A percentile compares a stretch with the other conserved stretches of the same genome.
phyloP scores from a whole-genome alignment of 1,284 basidiomycete genomes.

The Fomitopsis betulina region DNA sequence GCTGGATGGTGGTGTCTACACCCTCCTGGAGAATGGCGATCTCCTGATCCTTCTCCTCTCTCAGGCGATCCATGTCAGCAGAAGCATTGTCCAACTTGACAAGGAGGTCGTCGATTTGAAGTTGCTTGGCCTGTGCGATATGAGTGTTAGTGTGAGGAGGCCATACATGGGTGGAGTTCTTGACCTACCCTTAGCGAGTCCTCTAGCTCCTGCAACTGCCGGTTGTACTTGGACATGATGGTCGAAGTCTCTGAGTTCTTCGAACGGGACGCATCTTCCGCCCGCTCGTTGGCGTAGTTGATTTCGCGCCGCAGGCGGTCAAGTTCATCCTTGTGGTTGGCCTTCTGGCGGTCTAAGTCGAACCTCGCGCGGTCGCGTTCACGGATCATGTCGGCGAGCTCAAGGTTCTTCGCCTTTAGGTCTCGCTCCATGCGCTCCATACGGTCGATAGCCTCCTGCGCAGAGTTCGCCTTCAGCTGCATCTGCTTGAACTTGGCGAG shows the following conservation, averaged over 20 bases:
- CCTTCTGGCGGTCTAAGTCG: slow-evolving; percentile 94
- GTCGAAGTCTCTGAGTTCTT: slow-evolving; percentile 92
- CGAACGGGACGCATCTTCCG: slow-evolving; percentile 88
- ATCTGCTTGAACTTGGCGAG: slow-evolving; percentile 96
- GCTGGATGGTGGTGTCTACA: slow-evolving; percentile 91
- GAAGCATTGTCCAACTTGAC: slow-evolving; percentile 73
- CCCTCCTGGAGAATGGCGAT: slow-evolving; percentile 94
- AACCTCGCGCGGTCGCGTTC: slow-evolving; percentile 96
- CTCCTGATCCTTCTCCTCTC: slow-evolving; percentile 97
- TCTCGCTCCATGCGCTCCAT: slow-evolving; percentile 99
- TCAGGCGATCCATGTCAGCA: slow-evolving; percentile 73
- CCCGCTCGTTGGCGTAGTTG: slow-evolving; percentile 96
- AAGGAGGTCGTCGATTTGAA: slow-evolving; percentile 90
- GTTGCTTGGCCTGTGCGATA: slow-evolving; percentile 73
- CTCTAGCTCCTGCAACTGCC: slow-evolving; percentile 94
- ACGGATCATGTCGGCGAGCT: slow-evolving; percentile 98
- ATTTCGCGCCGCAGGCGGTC: slow-evolving; percentile 93
- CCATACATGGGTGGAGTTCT: background rate
- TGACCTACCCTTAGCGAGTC: slow-evolving; percentile 80
- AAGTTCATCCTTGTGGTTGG: slow-evolving; percentile 92
- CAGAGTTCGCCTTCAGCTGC: slow-evolving; percentile 97
- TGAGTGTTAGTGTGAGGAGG: background rate
- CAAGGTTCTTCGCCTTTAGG: slow-evolving; percentile 96
- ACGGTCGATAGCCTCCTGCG: slow-evolving; percentile 97
- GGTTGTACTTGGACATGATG: slow-evolving; percentile 92